Evolutionary conservation across 495 filamentous ascomycete species (phyloP).

Genomic region (Recurvomyces mirabilis): DNA sequence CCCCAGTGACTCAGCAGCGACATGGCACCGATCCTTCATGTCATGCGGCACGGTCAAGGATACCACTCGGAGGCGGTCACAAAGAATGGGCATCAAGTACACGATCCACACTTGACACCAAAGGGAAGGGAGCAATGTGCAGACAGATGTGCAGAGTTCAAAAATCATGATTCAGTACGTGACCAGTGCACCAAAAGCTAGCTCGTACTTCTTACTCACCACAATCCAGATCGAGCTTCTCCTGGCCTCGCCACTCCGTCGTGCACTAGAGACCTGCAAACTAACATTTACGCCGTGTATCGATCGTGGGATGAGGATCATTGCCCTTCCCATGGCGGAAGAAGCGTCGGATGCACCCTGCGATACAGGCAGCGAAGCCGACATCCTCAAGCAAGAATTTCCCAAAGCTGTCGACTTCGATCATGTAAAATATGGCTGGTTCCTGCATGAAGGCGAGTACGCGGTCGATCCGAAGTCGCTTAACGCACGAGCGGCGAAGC

Average conservation of each 20-base stretch:
- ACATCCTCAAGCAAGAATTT: constrained; percentile 9
- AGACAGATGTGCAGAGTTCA: constrained; percentile 6
- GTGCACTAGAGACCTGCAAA: constrained; percentile 14
- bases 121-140: constrained; percentile 15
- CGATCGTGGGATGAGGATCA: constrained; percentile 8
- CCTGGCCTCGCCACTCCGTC: constrained; percentile 12
- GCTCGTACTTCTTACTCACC: background rate
- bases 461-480: constrained; percentile 10
- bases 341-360: constrained; percentile 13
- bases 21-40: constrained; percentile 10
- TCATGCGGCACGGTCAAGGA: constrained; percentile 19
- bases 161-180: constrained; percentile 14
- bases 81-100: constrained; percentile 7
- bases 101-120: constrained; percentile 11
- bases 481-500: constrained; percentile 9
- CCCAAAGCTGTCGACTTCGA: constrained; percentile 14
- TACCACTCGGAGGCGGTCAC: constrained; percentile 4
- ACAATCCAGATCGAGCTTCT: constrained; percentile 13
- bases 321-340: constrained; percentile 16
- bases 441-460: constrained; percentile 16
- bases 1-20: no score
- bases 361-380: constrained; percentile 12
- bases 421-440: constrained; percentile 13
- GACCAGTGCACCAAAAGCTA: background rate
- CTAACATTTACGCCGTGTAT: constrained; percentile 11